Evolutionary conservation across 495 filamentous ascomycete species (phyloP).

Genomic region (Annulohypoxylon maeteangense): DNA sequence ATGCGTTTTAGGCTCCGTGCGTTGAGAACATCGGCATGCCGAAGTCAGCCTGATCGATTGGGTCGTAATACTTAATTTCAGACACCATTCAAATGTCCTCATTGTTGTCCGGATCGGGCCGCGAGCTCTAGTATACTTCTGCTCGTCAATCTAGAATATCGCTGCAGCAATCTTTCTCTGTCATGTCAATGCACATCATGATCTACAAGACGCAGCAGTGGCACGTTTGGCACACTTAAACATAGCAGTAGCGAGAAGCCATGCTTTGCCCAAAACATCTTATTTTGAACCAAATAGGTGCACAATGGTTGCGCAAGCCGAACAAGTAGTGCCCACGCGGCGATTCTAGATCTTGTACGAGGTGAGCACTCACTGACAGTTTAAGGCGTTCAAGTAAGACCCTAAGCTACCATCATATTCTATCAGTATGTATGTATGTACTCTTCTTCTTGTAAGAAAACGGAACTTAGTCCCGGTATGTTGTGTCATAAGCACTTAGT

Average conservation of each 20-base stretch:
- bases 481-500: background rate
- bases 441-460: background rate
- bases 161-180: constrained; percentile 33
- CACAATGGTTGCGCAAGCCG: constrained; percentile 36
- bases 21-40: constrained; percentile 6
- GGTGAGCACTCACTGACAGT: constrained; percentile 39
- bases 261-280: constrained; percentile 35
- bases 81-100: background rate
- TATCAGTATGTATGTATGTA: background rate
- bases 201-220: constrained; percentile 43
- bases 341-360: constrained; percentile 44
- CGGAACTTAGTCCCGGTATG: background rate
- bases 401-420: background rate
- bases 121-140: constrained; percentile 12
- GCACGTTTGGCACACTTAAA: constrained; percentile 42
- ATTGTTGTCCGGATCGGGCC: constrained; percentile 40
- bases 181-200: constrained; percentile 45
- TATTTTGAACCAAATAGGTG: constrained; percentile 22
- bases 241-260: constrained; percentile 31
- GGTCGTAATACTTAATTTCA: background rate
- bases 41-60: constrained; percentile 11
- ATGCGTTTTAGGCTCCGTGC: background rate
- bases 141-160: constrained; percentile 33
- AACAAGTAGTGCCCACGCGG: constrained; percentile 34
- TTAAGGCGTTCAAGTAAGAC: background rate